These are phyloP conservation scores for Cardiosporidium cionae DNA, from an alignment of 169 alveolate genomes.

Conservation along the genomic window DNA sequence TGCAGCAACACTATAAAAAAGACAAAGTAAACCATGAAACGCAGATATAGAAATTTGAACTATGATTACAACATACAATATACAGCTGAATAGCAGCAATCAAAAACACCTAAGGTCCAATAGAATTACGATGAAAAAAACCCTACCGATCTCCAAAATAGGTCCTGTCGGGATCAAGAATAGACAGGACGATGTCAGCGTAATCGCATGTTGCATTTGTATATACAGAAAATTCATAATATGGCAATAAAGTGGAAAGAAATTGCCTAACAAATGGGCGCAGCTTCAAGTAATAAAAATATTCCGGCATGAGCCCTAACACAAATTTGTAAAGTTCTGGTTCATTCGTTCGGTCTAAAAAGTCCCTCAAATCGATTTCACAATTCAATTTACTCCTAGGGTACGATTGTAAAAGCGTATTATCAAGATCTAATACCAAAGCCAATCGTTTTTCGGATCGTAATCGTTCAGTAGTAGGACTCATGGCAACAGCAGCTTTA, in stretches of 20 bases:
- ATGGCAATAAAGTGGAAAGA: conserved; percentile 64
- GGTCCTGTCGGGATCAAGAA: conserved; percentile 78
- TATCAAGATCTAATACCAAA: conserved; percentile 72
- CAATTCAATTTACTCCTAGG: conserved; percentile 66
- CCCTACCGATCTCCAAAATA: conserved; percentile 70
- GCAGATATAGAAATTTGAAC: too few species aligned
- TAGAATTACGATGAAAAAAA: too few species aligned
- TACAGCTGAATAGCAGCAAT: too few species aligned
- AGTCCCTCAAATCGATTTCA: conserved; percentile 66
- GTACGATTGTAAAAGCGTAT: conserved; percentile 77
- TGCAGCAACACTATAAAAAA: too few species aligned
- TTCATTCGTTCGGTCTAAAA: conserved; percentile 70
- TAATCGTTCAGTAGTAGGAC: too few species aligned
- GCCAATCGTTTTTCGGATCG: too few species aligned
- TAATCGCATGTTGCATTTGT: conserved; percentile 85
- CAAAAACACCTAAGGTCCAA: too few species aligned
- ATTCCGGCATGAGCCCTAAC: conserved; percentile 60
- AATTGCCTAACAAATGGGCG: conserved; percentile 79
- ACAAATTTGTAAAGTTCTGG: conserved; percentile 78
- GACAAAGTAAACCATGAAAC: too few species aligned
- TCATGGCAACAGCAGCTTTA: too few species aligned
- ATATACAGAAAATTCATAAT: conserved; percentile 76
- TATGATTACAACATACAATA: too few species aligned
- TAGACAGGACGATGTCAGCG: conserved; percentile 82
- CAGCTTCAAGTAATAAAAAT: conserved; percentile 72